phyloP scores from a whole-genome alignment of 257 asterid genomes.

The Solanum phureja region DNA sequence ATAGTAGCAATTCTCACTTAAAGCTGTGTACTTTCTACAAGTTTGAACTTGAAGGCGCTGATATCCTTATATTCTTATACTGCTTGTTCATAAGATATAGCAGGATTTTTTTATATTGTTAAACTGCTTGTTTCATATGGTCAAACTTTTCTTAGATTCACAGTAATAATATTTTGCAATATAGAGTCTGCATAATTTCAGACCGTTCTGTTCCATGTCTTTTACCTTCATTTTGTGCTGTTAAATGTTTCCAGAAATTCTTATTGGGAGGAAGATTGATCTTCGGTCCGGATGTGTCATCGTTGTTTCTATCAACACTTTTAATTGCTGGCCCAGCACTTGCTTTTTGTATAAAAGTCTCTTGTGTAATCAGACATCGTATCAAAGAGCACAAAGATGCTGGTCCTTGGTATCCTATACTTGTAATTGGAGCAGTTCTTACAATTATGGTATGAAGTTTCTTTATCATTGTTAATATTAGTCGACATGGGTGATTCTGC shows the following conservation, averaged over 20 bases:
- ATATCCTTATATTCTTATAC: not conserved
- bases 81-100: not conserved
- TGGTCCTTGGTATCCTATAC: slow-evolving; percentile 50
- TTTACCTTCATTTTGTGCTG: not conserved
- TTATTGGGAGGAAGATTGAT: slow-evolving; percentile 82
- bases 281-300: slow-evolving; percentile 80
- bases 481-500: not conserved
- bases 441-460: slow-evolving; percentile 42
- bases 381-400: slow-evolving; percentile 27
- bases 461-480: slow-evolving; percentile 4
- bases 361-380: slow-evolving; percentile 20
- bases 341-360: slow-evolving; percentile 50
- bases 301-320: slow-evolving; percentile 50
- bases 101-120: not conserved
- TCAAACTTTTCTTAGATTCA: not conserved
- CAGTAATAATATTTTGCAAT: not conserved
- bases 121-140: not conserved
- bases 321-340: slow-evolving; percentile 55
- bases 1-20: not conserved
- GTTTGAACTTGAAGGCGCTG: not conserved
- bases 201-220: not conserved
- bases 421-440: slow-evolving; percentile 44
- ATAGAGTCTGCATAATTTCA: not conserved
- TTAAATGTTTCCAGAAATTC: slow-evolving; percentile 53
- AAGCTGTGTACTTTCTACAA: not conserved